Base-by-base conservation (phyloP, 2,329 filamentous ascomycete genomes). In the Ophiostoma himal-ulmi region DNA sequence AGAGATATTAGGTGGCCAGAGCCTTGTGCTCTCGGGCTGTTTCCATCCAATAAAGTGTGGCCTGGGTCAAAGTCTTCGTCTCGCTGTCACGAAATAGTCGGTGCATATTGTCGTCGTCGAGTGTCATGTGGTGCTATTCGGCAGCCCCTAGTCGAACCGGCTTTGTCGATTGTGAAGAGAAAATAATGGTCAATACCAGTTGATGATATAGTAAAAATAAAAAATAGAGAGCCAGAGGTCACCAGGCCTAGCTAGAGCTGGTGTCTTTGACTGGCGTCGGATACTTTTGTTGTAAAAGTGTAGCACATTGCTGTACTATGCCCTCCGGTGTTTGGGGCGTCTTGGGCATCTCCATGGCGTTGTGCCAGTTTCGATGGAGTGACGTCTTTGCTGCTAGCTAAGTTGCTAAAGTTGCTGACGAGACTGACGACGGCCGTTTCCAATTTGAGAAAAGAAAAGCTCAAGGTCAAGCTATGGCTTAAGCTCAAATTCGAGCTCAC, bases 271-370 rank as follows among this genome's bases (percentile, higher is more conserved):
- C 60, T 64, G 60, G 60, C 60, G n/a, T 64, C 60, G 60, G 60
- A 64, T 64, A 37, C 22, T 64, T 64, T 64, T 64, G 60, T 64
- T 64, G 60, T 37, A 37, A 64, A 64, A 64, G 13, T 36, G 14
- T 36, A 62, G 30, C 30, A 64, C 17, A 17, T 3, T 36, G 13
- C 30, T n/a, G 60, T 64, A 5, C 60, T 64, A 36, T 36, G 60
- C 60, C 60, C 60, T 64, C 60, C 60, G 60, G 34, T 64, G 7
- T 64, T 64, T 36, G 36, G 57, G 57, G 73, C 71, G n/a, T 36
- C 26, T 57, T 36, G 57, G 57, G 73, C 70, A 64, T 20, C 34
- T 64, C 34, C 60, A n/a, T 37, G 60, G 34, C 30, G 34, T 37
- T 37, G 36, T n/a, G 36, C 57, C 57, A 39, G 26, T n/a, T 3